Evolutionary conservation across 139 green algal species (phyloP).

Genomic region (Asterochloris erici): DNA sequence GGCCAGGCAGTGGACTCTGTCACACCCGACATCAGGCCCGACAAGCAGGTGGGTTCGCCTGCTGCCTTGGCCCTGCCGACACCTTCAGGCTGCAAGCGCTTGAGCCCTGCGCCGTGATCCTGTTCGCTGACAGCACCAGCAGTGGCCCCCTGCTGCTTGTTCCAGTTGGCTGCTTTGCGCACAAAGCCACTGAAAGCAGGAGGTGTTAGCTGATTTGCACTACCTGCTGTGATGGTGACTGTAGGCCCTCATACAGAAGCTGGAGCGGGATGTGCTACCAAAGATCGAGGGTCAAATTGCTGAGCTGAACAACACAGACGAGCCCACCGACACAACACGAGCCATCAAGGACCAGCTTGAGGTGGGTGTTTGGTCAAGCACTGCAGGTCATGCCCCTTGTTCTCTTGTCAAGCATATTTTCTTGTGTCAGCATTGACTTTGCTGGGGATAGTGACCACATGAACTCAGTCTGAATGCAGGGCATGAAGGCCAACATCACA

Average conservation of each 20-base stretch:
- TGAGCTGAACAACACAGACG: constrained; percentile 12
- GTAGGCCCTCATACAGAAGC: neutral
- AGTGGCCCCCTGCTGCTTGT: too few species aligned
- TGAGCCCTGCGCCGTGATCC: neutral
- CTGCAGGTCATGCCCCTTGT: too few species aligned
- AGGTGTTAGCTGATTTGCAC: neutral
- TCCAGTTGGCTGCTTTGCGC: neutral
- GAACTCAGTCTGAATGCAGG: neutral
- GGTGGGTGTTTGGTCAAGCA: neutral
- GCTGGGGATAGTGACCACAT: too few species aligned
- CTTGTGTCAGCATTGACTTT: too few species aligned
- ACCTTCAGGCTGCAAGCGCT: neutral
- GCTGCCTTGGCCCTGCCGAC: neutral
- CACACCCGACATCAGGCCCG: too few species aligned
- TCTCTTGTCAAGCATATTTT: too few species aligned
- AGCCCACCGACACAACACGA: constrained; percentile 5
- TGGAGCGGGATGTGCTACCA: constrained; percentile 3
- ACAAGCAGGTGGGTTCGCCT: neutral
- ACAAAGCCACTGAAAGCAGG: neutral
- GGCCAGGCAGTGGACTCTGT: too few species aligned
- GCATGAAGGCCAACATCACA: constrained; percentile 9
- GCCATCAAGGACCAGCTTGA: constrained; percentile 14
- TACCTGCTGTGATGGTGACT: neutral
- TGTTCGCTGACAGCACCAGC: neutral
- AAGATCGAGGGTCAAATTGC: constrained; percentile 18